Evolutionary conservation across 306 rosid species (phyloP), one percentile per base, ranked within the genome.

Genomic region (Acacia acuminata): DNA sequence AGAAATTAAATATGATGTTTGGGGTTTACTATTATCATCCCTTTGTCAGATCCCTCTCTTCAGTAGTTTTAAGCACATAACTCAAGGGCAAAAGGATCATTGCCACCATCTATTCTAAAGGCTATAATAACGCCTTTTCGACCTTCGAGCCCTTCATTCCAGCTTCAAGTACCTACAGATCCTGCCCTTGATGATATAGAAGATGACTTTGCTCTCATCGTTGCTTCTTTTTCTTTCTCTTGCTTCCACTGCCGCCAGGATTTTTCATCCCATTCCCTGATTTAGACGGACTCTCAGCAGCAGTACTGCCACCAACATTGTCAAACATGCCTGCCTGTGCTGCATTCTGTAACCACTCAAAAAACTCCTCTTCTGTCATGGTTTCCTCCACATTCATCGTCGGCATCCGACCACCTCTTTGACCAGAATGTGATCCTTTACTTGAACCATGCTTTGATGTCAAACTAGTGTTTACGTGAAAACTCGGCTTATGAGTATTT

Each of bases 401-500:
- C 5, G 98, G 98, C 86, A 85, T 83, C 48, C 82, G 88, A 74
- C 91, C 92, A 0, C 96, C 92, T 85, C 89, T 89, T 80, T 92
- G 99, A 50, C 94, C 93, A 20, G 99, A 88, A 81, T 83, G 86
- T 22, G 98, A 68, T 82, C 94, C 97, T 87, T 90, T 96, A 43
- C 92, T 88, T 12, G 86, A 71, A 87, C 71, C 91, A 40, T 87
- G 89, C 84, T 96, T 96, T 9, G 97, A 82, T 75, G 89, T 87
- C 63, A 94, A 74, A 79, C 90, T 96, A 10, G 99, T 92, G 90
- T 94, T 96, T 74, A 96, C 99, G 70, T 96, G 98, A 77, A 96
- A 96, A 88, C 97, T 94, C 47, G 99, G 99, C 84, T 88, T 94
- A 78, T 96, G 99, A 66, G 97, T 94, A 85, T 96, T 96, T 53